Percentiles rank a stretch among this genome's conserved stretches.
These are phyloP conservation scores for Metschnikowia baotianmanensis DNA, from an alignment of 805 yeast genomes.

Conservation along the genomic window DNA sequence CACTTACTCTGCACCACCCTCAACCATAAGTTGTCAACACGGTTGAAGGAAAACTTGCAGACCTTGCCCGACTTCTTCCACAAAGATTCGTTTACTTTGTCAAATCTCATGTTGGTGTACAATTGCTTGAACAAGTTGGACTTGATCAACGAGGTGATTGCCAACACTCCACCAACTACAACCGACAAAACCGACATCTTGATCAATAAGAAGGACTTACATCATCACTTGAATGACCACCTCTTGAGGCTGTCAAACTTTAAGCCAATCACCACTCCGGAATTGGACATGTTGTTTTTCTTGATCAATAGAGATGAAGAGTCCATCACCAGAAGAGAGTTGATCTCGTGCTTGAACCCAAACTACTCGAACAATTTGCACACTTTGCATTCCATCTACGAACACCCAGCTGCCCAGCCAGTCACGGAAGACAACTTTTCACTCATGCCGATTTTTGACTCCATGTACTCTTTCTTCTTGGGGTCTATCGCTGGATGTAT, in stretches of 20 bases:
- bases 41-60: slow-evolving; percentile 34
- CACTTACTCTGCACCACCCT: slow-evolving; percentile 36
- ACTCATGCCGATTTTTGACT: slow-evolving; percentile 56
- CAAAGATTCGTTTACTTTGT: slow-evolving; percentile 31
- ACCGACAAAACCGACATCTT: slow-evolving; percentile 40
- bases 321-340: slow-evolving; percentile 40
- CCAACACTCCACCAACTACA: slow-evolving; percentile 44
- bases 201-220: slow-evolving; percentile 40
- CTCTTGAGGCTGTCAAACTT: slow-evolving; percentile 42
- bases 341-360: slow-evolving; percentile 57
- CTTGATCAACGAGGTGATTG: slow-evolving; percentile 44
- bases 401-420: slow-evolving; percentile 42
- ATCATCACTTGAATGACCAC: slow-evolving; percentile 43
- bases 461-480: slow-evolving; percentile 79
- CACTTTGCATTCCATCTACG: slow-evolving; percentile 37
- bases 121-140: slow-evolving; percentile 42
- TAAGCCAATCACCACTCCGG: slow-evolving; percentile 39
- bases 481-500: slow-evolving; percentile 97
- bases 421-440: slow-evolving; percentile 39
- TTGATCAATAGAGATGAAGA: slow-evolving; percentile 39
- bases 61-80: slow-evolving; percentile 37
- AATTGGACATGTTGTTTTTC: slow-evolving; percentile 40
- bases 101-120: slow-evolving; percentile 40
- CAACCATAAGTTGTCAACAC: slow-evolving; percentile 39
- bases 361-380: slow-evolving; percentile 37